Conservation (phyloP, 345 rosid genomes). For the Populus simonii region DNA sequence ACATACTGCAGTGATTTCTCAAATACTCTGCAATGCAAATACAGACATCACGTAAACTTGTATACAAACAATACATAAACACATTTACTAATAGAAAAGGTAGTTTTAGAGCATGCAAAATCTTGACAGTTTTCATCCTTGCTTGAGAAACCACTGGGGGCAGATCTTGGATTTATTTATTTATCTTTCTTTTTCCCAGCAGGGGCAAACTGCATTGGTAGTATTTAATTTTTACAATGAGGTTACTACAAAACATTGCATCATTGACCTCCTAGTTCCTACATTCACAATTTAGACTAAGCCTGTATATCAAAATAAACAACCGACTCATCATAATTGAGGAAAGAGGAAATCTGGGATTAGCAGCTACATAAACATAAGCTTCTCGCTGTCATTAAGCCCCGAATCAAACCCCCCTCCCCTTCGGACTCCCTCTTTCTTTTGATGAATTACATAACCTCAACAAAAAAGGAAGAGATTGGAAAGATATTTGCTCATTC, state of each 20-base stretch:
- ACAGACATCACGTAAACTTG: neutral
- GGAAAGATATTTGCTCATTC: neutral
- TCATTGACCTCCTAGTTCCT: neutral
- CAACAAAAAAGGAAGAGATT: neutral
- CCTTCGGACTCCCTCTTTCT: too few species aligned
- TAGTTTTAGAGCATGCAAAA: neutral
- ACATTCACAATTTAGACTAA: neutral
- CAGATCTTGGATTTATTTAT: neutral
- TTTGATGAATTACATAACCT: neutral
- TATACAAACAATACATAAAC: neutral
- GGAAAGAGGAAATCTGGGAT: neutral
- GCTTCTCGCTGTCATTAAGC: neutral
- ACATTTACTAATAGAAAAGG: neutral
- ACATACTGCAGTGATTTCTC: constrained; percentile 98
- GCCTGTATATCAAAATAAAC: neutral
- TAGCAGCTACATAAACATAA: neutral
- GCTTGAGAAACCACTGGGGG: neutral
- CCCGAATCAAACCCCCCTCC: too few species aligned
- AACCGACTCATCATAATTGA: neutral
- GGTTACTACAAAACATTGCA: neutral
- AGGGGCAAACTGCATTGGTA: neutral
- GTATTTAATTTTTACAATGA: neutral
- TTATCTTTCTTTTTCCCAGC: neutral
- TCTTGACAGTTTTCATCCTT: neutral
- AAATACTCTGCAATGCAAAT: constrained; percentile 60